Evolutionary conservation across 352 stramenopile genomes (phyloP).

Genomic region (Globisporangium alternatum): DNA sequence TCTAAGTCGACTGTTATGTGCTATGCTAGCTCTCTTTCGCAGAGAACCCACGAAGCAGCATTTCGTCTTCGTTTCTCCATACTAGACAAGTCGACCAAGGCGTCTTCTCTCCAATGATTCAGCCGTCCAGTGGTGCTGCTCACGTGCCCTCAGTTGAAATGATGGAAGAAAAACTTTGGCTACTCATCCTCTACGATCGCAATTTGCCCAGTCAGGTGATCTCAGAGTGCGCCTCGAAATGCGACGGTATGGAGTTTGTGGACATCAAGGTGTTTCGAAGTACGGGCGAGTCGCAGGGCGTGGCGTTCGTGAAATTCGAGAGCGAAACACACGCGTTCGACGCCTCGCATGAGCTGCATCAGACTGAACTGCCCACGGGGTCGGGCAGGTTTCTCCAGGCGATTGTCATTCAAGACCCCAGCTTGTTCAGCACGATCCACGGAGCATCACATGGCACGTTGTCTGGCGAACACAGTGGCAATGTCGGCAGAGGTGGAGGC

Average conservation of each 20-base stretch:
- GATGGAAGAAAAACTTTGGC: constrained; percentile 42
- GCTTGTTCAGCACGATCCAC: constrained; percentile 61
- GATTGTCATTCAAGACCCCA: constrained; percentile 66
- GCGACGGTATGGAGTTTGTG: constrained; percentile 73
- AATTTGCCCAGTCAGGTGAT: constrained; percentile 58
- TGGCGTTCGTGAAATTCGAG: constrained; percentile 78
- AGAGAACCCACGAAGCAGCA: constrained; percentile 20
- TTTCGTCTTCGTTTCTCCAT: constrained; percentile 5
- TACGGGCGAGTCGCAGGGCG: constrained; percentile 56
- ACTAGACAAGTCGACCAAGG: constrained; percentile 7
- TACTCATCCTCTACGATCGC: constrained; percentile 70
- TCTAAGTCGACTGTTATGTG: neutral
- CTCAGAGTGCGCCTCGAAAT: constrained; percentile 55
- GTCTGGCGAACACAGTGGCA: neutral
- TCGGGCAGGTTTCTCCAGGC: constrained; percentile 58
- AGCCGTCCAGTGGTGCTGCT: neutral
- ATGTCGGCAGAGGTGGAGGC: constrained; percentile 20
- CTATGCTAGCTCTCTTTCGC: constrained; percentile 43
- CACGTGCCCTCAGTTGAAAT: constrained; percentile 15
- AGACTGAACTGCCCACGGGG: constrained; percentile 48
- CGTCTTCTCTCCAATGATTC: constrained; percentile 1
- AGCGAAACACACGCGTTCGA: constrained; percentile 39
- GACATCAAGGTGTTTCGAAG: constrained; percentile 76
- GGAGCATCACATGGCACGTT: constrained; percentile 18
- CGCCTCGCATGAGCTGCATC: constrained; percentile 53